Evolutionary conservation across 306 rosid species (phyloP), one percentile per base, ranked within the genome.

Genomic region (Herpetospermum pedunculosum): DNA sequence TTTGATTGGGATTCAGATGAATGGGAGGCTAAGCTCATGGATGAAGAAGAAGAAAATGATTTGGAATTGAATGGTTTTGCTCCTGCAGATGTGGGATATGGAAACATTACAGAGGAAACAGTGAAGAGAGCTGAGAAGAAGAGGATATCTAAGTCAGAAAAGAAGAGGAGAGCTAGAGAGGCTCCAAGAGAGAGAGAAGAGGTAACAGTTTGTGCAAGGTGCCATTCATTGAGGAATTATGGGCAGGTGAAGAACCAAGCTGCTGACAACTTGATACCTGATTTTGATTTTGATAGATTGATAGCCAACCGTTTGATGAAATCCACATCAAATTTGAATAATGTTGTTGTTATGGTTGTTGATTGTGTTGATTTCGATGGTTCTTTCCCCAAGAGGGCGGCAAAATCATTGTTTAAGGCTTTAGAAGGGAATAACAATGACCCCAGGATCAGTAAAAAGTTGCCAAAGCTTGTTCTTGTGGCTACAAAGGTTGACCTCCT

Each of bases 311-410:
- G 93, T 83, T 55, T 93, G 78, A 84, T 89, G 85, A 93, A 90
- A 64, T 87, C 90, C 37, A 52, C 90, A 73, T 84, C 89, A 43
- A 90, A 82, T 77, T 86, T 87, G 41, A 90, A 85, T 76, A 74
- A 80, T 65, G 87, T 85, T 70, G 97, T 92, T 9, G 92, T 90
- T 35, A 88, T 90, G 96, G 97, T 93, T 60, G 96, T 93, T 76
- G 98, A 93, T 83, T 90, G 94, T 82, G 92, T 93, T 75, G 97
- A 93, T 85, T 90, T 93, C 77, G 98, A 93, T 44, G 98, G 96
- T 43, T 90, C 97, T 2, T 93, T 93, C 52, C 98, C 98, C 0
- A 87, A 83, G 77, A 78, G 84, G 2, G 98, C 98, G 0, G 96
- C 88, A 28, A 87, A 86, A 47, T 89, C 96, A 13, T 75, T 90